Evolutionary conservation across 1,284 basidiomycete genomes (phyloP).

Genomic region (Coniferiporia weirii): DNA sequence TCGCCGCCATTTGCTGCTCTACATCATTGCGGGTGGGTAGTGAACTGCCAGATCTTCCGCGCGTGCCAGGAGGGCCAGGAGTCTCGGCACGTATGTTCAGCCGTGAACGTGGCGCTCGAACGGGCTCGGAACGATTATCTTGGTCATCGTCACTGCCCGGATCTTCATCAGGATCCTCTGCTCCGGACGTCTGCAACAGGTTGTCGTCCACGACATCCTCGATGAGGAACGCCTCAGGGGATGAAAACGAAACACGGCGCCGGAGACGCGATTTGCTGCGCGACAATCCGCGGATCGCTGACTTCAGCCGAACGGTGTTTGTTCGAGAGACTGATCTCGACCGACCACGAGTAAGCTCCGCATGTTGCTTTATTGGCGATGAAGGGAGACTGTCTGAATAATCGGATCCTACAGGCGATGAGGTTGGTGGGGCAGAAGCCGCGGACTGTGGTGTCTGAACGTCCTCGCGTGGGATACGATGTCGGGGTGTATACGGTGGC

Average conservation of each 20-base stretch:
- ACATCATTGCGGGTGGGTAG: neutral
- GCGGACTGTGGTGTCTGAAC: constrained; percentile 9
- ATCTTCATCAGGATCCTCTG: neutral
- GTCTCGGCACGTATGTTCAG: constrained; percentile 1
- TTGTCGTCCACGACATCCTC: constrained; percentile 3
- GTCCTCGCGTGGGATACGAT: neutral
- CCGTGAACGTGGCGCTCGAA: neutral
- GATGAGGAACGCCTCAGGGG: constrained; percentile 14
- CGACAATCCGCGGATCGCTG: constrained; percentile 9
- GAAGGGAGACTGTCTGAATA: constrained; percentile 11
- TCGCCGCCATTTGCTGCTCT: neutral
- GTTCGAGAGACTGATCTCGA: neutral
- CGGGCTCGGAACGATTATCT: neutral
- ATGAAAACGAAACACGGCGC: constrained; percentile 15
- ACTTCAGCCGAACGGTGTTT: neutral
- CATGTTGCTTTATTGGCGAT: constrained; percentile 7
- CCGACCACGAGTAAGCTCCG: neutral
- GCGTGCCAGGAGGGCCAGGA: neutral
- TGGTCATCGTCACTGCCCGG: neutral
- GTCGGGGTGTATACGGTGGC: constrained; percentile 6
- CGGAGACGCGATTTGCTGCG: neutral
- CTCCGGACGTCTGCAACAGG: neutral
- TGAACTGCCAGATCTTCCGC: neutral
- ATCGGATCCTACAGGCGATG: constrained; percentile 15
- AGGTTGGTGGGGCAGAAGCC: constrained; percentile 9